Base-by-base conservation (phyloP, 2,329 filamentous ascomycete species). In the Penicillium sp. region DNA sequence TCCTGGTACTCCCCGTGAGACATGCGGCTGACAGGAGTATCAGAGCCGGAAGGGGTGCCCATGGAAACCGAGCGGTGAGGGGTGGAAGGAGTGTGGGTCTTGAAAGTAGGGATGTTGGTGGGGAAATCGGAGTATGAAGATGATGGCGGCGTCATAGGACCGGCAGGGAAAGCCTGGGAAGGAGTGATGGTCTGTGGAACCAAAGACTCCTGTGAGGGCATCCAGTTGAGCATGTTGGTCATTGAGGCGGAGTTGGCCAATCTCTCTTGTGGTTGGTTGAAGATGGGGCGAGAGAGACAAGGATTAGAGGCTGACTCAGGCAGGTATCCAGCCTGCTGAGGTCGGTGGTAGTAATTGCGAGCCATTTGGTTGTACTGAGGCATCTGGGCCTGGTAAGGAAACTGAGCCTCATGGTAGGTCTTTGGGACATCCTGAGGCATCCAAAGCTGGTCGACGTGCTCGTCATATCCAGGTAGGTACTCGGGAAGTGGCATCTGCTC, bases 231-330 rank as follows among this genome's bases (percentile, higher is more conserved):
- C 65, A 74, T 72, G 54, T 72, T 72, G 32, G 62, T 59, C 71
- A 74, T 74, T 5, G 72, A 73, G 46, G 69, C 65, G 3, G 71
- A 72, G 22, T 65, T 67, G 0, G 70, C 53, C 6, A 75, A 52
- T 1, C 71, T 66, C 45, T 75, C 72, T 3, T 16, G 18, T 27
- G 65, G 62, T 32, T 73, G 71, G 47, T 67, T 69, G 49, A 75
- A 75, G 51, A 75, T 75, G 2, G 72, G 67, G 22, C 71, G 66
- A 36, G 72, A 74, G 36, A 75, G 50, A 38, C 72, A 75, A 1
- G 72, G 72, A 44, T 75, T 75, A 27, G 72, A 71, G 5, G 65
- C 65, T 4, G 72, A 73, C 34, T 74, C 72, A 1, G 72, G 71
- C n/a, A 75, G 59, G 45, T 73, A 75, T 4, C 64, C 56, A 5